Evolutionary conservation across 257 asterid species (phyloP).

Genomic region (Plantago ovata): DNA sequence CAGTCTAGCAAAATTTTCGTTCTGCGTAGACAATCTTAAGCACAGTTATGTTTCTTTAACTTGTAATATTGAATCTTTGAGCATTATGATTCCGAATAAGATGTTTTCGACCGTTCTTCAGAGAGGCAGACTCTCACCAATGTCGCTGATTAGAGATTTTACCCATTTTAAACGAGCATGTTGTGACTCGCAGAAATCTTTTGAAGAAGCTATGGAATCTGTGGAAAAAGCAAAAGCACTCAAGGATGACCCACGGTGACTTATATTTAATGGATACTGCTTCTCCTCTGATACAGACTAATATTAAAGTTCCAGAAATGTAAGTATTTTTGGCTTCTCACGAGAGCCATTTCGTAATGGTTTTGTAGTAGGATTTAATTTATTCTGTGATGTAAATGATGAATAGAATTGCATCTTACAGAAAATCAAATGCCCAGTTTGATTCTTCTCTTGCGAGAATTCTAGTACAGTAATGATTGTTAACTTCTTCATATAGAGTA

Average conservation of each 20-base stretch:
- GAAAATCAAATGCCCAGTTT: no score
- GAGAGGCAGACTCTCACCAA: not conserved
- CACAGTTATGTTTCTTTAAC: not conserved
- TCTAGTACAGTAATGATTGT: no score
- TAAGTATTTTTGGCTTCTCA: not conserved
- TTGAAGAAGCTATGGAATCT: conserved; percentile 77
- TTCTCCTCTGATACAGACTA: no score
- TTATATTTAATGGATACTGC: not conserved
- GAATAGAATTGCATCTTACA: not conserved
- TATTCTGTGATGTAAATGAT: not conserved
- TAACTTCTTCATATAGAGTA: no score
- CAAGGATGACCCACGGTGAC: conserved; percentile 33
- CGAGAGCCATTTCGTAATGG: not conserved
- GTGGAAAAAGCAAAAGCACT: conserved; percentile 56
- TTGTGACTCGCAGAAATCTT: conserved; percentile 57
- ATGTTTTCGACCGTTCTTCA: not conserved
- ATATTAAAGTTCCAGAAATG: not conserved
- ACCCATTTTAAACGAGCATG: not conserved
- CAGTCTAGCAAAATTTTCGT: no score
- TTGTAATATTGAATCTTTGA: no score
- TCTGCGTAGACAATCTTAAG: no score
- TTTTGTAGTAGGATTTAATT: not conserved
- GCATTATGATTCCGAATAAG: not conserved
- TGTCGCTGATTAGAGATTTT: not conserved
- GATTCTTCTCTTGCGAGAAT: no score